A percentile compares a stretch with the other conserved stretches of the same genome.
Conservation (phyloP, 2,329 filamentous ascomycete species). For the Hysterium pulicare region DNA sequence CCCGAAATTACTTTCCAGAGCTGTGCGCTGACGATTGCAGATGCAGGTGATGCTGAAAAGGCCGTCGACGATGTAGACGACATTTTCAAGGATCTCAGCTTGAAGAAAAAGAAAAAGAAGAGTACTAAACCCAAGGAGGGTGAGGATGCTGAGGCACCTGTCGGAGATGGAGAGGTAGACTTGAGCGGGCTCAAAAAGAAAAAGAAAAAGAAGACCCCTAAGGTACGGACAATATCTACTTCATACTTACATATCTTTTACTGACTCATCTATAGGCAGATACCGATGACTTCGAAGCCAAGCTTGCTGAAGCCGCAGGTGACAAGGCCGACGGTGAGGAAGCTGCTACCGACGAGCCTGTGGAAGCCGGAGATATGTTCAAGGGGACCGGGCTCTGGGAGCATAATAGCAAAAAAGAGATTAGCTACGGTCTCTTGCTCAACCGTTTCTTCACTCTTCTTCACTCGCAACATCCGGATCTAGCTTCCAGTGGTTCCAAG, state of each 20-base stretch:
- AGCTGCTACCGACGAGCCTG: conserved; percentile 51
- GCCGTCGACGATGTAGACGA: conserved; percentile 61
- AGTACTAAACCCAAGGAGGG: conserved; percentile 58
- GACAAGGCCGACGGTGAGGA: conserved; percentile 57
- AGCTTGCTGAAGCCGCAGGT: conserved; percentile 60
- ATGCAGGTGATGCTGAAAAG: conserved; percentile 47
- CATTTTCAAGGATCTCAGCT: conserved; percentile 62
- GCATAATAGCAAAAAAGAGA: conserved; percentile 72
- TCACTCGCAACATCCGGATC: conserved; percentile 93
- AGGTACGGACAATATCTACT: conserved; percentile 41
- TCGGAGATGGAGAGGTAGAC: conserved; percentile 60
- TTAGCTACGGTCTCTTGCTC: conserved; percentile 83
- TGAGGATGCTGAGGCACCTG: conserved; percentile 48
- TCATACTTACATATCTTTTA: not conserved
- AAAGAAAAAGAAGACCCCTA: conserved; percentile 74
- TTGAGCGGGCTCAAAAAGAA: conserved; percentile 72
- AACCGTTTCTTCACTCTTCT: conserved; percentile 92
- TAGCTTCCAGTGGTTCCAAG: conserved; percentile 81
- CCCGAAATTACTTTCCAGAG: conserved; percentile 1
- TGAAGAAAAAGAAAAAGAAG: conserved; percentile 74
- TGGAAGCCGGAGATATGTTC: conserved; percentile 71
- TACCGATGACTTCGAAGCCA: conserved; percentile 63
- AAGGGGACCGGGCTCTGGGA: conserved; percentile 87
- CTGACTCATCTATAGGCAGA: conserved; percentile 34
- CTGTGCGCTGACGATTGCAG: conserved; percentile 20